Percentiles rank a stretch among this genome's conserved stretches.
Conservation (phyloP, 805 yeast genomes). For the Kuraishia molischiana region DNA sequence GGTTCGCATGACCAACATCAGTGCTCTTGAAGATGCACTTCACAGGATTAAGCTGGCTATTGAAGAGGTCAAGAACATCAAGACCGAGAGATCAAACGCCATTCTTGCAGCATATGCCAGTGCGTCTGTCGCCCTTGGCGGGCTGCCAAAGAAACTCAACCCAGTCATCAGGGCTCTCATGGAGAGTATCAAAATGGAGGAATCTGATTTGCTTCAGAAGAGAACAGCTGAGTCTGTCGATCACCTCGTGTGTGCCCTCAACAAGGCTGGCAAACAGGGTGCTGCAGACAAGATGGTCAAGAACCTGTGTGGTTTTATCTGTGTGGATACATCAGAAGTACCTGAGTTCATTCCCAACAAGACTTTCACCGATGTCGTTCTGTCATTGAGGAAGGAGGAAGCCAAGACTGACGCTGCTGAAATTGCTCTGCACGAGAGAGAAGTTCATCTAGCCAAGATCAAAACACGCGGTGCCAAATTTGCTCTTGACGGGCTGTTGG, state of each 20-base stretch:
- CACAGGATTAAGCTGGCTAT: slow-evolving; percentile 58
- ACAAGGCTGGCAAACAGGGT: slow-evolving; percentile 45
- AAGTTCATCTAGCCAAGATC: slow-evolving; percentile 62
- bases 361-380: slow-evolving; percentile 39
- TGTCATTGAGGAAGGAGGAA: slow-evolving; percentile 77
- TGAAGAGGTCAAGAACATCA: slow-evolving; percentile 51
- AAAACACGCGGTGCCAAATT: slow-evolving; percentile 79
- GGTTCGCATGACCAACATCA: slow-evolving; percentile 58
- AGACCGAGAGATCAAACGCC: slow-evolving; percentile 39
- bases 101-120: slow-evolving; percentile 73
- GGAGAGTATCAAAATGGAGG: slow-evolving; percentile 85
- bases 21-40: slow-evolving; percentile 71
- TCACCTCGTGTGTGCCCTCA: slow-evolving; percentile 49
- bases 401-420: slow-evolving; percentile 53
- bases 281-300: slow-evolving; percentile 85
- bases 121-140: slow-evolving; percentile 51
- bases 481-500: slow-evolving; percentile 53
- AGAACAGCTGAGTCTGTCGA: slow-evolving; percentile 67
- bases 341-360: slow-evolving; percentile 79
- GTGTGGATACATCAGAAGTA: slow-evolving; percentile 93
- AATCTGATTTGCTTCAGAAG: slow-evolving; percentile 50
- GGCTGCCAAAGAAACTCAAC: slow-evolving; percentile 80
- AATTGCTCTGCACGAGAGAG: slow-evolving; percentile 47
- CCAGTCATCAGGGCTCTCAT: slow-evolving; percentile 82
- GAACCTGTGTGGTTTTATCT: slow-evolving; percentile 83